A percentile compares a stretch with the other conserved stretches of the same genome.
Evolutionary conservation across 768 basidiomycete species (phyloP).

Genomic region (Xanthoconium purpureum): DNA sequence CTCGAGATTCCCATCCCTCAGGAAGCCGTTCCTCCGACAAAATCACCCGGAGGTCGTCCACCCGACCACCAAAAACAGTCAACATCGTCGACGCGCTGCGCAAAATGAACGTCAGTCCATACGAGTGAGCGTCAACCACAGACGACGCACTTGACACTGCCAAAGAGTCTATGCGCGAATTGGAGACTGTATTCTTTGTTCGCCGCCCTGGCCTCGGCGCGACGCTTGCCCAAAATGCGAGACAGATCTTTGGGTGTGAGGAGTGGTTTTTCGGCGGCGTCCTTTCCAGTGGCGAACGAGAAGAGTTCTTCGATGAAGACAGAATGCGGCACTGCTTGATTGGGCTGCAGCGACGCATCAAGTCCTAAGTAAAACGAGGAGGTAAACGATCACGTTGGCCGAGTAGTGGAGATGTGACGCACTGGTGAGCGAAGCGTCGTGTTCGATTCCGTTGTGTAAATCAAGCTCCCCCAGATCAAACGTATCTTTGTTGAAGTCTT

Average conservation of each 20-base stretch:
- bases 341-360: slow-evolving; percentile 43
- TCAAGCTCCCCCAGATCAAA: slow-evolving; percentile 52
- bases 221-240: slow-evolving; percentile 54
- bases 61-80: slow-evolving; percentile 42
- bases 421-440: slow-evolving; percentile 31
- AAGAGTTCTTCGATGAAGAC: slow-evolving; percentile 56
- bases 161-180: slow-evolving; percentile 56
- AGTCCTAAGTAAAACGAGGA: slow-evolving; percentile 41
- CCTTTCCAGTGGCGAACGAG: slow-evolving; percentile 55
- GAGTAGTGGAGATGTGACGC: background rate
- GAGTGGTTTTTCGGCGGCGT: slow-evolving; percentile 41
- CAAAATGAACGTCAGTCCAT: background rate
- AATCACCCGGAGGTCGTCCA: slow-evolving; percentile 51
- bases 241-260: slow-evolving; percentile 62
- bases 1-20: slow-evolving; percentile 65
- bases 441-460: slow-evolving; percentile 17
- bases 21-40: slow-evolving; percentile 71
- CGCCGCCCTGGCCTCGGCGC: slow-evolving; percentile 47
- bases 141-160: slow-evolving; percentile 58
- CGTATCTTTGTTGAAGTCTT: slow-evolving; percentile 51
- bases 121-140: background rate
- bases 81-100: slow-evolving; percentile 59
- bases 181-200: slow-evolving; percentile 59
- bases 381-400: background rate
- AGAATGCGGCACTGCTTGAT: slow-evolving; percentile 53